Percentiles rank a stretch among this genome's conserved stretches.
Evolutionary conservation across 139 green algal genomes (phyloP).

Genomic region (Desmodesmus armatus): DNA sequence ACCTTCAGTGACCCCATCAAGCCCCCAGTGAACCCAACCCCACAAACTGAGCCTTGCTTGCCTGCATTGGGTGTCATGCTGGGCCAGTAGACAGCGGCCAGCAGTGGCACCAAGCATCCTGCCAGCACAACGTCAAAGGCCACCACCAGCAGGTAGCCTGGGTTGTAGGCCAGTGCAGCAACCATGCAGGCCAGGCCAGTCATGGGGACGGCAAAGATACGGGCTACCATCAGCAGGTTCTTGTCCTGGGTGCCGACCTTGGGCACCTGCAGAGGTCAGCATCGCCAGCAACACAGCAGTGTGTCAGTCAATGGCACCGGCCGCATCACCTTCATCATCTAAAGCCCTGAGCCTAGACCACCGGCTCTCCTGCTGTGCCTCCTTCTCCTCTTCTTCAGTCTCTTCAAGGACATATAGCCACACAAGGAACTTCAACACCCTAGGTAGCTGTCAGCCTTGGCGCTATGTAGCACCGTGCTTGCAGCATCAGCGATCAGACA

Average conservation of each 20-base stretch:
- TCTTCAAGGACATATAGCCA: too few relatives aligned
- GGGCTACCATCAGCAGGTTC: slow-evolving; percentile 49
- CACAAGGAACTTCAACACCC: too few relatives aligned
- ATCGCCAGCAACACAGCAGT: too few relatives aligned
- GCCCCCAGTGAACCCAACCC: background rate
- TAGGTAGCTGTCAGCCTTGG: too few relatives aligned
- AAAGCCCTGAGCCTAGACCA: too few relatives aligned
- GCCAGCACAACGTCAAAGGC: slow-evolving; percentile 62
- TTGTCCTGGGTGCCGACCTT: slow-evolving; percentile 42
- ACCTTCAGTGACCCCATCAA: too few relatives aligned
- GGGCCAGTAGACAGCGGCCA: slow-evolving; percentile 52
- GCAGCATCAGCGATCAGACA: too few relatives aligned
- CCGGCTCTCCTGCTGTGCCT: too few relatives aligned
- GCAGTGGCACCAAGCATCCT: slow-evolving; percentile 51
- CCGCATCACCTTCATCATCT: too few relatives aligned
- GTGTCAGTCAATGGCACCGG: too few relatives aligned
- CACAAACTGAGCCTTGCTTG: background rate
- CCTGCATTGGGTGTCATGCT: slow-evolving; percentile 52
- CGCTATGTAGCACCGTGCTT: too few relatives aligned
- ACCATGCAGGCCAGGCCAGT: slow-evolving; percentile 45
- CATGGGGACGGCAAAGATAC: slow-evolving; percentile 53
- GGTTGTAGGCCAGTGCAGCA: slow-evolving; percentile 42
- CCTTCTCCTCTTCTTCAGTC: too few relatives aligned
- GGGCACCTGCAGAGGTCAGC: slow-evolving; percentile 48
- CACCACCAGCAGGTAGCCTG: slow-evolving; percentile 59